A percentile compares a stretch with the other conserved stretches of the same genome.
Conservation (phyloP, 2,329 filamentous ascomycete genomes). For the Phyllosticta citrichinensis region DNA sequence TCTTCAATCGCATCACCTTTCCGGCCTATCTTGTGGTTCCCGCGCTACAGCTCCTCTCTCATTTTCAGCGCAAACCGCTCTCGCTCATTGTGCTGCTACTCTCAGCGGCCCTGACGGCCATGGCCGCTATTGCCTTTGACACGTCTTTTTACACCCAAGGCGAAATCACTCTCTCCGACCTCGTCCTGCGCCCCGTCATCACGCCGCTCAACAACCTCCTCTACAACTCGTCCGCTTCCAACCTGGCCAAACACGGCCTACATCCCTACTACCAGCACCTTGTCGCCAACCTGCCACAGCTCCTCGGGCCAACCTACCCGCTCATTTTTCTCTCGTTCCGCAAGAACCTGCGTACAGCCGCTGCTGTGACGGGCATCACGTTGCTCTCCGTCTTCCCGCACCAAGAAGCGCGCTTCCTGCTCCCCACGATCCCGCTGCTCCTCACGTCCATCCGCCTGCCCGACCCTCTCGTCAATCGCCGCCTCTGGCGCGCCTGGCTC, state of each 20-base stretch:
- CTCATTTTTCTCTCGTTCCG: conserved; percentile 40
- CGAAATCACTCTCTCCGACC: conserved; percentile 53
- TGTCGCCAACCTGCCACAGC: conserved; percentile 41
- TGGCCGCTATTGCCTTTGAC: conserved; percentile 69
- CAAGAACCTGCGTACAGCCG: conserved; percentile 52
- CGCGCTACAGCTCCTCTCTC: conserved; percentile 69
- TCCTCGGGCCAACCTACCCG: conserved; percentile 42
- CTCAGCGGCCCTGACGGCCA: conserved; percentile 57
- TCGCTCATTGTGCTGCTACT: conserved; percentile 53
- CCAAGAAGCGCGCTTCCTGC: conserved; percentile 69
- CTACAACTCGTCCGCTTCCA: conserved; percentile 40
- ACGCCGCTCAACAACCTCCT: conserved; percentile 44
- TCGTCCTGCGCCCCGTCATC: conserved; percentile 45
- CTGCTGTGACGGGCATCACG: conserved; percentile 61
- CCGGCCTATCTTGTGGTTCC: conserved; percentile 86
- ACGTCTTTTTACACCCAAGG: conserved; percentile 66
- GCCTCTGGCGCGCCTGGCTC: conserved; percentile 40
- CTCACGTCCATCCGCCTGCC: conserved; percentile 63
- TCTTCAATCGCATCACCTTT: conserved; percentile 97
- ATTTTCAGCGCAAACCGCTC: conserved; percentile 63
- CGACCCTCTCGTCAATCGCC: conserved; percentile 25
- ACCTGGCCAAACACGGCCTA: conserved; percentile 43
- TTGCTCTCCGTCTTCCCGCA: conserved; percentile 67
- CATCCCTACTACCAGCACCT: conserved; percentile 45
- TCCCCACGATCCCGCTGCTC: conserved; percentile 67